phyloP scores from a whole-genome alignment of 2,329 filamentous ascomycete genomes.

The Xylaria sp. region DNA sequence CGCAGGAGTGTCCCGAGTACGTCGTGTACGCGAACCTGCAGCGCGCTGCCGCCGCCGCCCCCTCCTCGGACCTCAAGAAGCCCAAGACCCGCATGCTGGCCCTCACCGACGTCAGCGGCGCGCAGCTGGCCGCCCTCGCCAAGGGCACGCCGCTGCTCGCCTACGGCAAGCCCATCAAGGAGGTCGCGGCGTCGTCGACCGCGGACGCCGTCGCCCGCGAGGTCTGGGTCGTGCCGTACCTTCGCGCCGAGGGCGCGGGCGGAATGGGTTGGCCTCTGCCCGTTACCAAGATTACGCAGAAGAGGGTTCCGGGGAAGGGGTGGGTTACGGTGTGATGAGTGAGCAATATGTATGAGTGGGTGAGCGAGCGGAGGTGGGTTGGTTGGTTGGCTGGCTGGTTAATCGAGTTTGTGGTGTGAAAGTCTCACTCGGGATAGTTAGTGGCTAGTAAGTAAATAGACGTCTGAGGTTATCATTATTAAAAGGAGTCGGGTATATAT shows the following conservation, averaged over 20 bases:
- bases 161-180: constrained; percentile 90
- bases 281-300: constrained; percentile 82
- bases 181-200: constrained; percentile 63
- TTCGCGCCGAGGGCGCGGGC: constrained; percentile 69
- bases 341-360: constrained; percentile 41
- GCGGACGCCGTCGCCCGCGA: constrained; percentile 60
- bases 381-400: too few relatives aligned
- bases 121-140: constrained; percentile 76
- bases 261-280: constrained; percentile 82
- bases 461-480: too few relatives aligned
- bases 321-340: constrained; percentile 78
- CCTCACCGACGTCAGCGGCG: constrained; percentile 75
- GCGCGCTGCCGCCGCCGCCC: constrained; percentile 56
- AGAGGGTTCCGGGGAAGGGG: constrained; percentile 69
- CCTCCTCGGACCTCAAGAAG: constrained; percentile 50
- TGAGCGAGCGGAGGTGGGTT: neutral
- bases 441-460: too few relatives aligned
- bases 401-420: too few relatives aligned
- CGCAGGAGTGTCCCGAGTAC: constrained; percentile 80
- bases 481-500: too few relatives aligned
- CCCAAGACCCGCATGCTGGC: constrained; percentile 86
- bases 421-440: too few relatives aligned
- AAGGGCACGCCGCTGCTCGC: constrained; percentile 82
- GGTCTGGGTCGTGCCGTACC: constrained; percentile 80
- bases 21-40: constrained; percentile 88